Conservation (phyloP, 192 early-diverging fungal species). For the Coemansia sp. region DNA sequence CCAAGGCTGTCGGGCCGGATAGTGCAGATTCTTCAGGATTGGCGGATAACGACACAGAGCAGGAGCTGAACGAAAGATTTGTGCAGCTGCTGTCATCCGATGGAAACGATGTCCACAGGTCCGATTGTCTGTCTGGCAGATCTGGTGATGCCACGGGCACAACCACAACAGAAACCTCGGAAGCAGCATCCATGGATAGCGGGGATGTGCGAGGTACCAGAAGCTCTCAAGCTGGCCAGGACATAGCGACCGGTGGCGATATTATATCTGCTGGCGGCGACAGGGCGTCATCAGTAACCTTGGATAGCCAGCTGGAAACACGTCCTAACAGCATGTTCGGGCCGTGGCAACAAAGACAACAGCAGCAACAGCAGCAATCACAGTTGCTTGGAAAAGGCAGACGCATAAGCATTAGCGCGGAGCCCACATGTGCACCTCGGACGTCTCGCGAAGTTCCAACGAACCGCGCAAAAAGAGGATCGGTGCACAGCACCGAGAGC, state of each 20-base stretch:
- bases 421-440: background rate
- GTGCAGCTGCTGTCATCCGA: constrained; percentile 7
- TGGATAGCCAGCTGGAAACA: constrained; percentile 11
- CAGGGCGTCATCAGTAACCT: constrained; percentile 20
- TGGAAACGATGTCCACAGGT: background rate
- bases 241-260: constrained; percentile 10
- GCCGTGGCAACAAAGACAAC: background rate
- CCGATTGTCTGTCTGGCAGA: background rate
- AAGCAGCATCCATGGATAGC: background rate
- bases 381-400: background rate
- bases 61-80: background rate
- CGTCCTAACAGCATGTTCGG: constrained; percentile 1
- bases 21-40: background rate
- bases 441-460: background rate
- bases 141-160: background rate
- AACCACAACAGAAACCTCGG: background rate
- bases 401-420: constrained; percentile 5
- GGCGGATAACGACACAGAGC: background rate
- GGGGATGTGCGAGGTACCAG: background rate
- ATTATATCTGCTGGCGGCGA: background rate
- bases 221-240: background rate
- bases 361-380: background rate
- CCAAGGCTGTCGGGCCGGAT: background rate
- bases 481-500: constrained; percentile 9
- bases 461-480: background rate